Percentiles rank a stretch among this genome's conserved stretches.
These are phyloP conservation scores for Trypanosoma melophagium DNA, from an alignment of 208 protist species.

Conservation along the genomic window DNA sequence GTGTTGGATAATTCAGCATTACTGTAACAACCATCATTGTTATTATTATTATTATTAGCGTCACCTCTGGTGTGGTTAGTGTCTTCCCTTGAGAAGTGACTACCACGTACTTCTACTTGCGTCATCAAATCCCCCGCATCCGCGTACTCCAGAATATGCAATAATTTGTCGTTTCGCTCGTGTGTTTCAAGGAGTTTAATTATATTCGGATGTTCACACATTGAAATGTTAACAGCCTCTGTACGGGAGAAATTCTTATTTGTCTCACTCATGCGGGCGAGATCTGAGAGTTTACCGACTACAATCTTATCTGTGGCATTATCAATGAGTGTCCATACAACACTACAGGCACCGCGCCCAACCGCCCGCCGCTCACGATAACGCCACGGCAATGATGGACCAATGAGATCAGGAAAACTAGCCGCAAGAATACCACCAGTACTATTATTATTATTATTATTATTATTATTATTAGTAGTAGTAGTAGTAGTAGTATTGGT, in stretches of 20 bases:
- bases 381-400: slow-evolving; percentile 38
- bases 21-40: not conserved
- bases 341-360: slow-evolving; percentile 60
- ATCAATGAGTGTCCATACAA: slow-evolving; percentile 61
- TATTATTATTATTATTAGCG: not conserved
- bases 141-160: slow-evolving; percentile 78
- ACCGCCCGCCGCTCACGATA: slow-evolving; percentile 54
- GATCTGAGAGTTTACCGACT: slow-evolving; percentile 60
- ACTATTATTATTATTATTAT: not conserved
- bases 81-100: slow-evolving; percentile 20
- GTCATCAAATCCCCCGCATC: slow-evolving; percentile 73
- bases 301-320: slow-evolving; percentile 47
- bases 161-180: slow-evolving; percentile 32
- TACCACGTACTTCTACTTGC: slow-evolving; percentile 53
- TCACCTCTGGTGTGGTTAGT: not conserved
- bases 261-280: slow-evolving; percentile 35
- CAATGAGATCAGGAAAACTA: slow-evolving; percentile 50
- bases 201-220: slow-evolving; percentile 71
- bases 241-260: slow-evolving; percentile 38
- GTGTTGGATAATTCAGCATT: not conserved
- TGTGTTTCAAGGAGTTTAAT: slow-evolving; percentile 55
- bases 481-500: too few relatives aligned
- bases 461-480: not conserved
- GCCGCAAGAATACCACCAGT: slow-evolving; percentile 39
- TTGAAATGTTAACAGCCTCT: slow-evolving; percentile 62